Evolutionary conservation across 106 monocot genomes (phyloP), one percentile per base, ranked within the genome.

Genomic region (Dendrobium officinale): DNA sequence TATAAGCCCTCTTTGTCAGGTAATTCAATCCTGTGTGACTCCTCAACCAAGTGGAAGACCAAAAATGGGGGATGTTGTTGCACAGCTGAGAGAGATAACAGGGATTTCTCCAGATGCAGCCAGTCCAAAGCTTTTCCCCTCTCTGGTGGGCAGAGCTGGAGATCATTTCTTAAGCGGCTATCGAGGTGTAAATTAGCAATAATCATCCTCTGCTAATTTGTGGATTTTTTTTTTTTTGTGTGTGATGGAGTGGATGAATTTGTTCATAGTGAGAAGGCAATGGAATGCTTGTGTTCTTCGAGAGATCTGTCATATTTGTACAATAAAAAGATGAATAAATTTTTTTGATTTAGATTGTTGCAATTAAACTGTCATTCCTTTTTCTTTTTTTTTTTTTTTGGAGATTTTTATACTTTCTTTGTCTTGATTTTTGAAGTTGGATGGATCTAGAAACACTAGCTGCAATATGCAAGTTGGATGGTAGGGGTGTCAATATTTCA

Each of bases 141-240:
- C 29, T 90, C 27, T 90, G 90, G 90, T 90, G 90, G 90, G 90
- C 88, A 0, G 88, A 90, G 83, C 86, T 90, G 41, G 88, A 88
- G 73, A 88, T 90, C 56, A 61, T 84, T 33, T 88, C 90, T 33
- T 75, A 75, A 43, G 26, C 11, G 11, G 7, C 48, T 48, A 48
- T 48, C 1, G 72, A 10, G 4, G 16, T 37, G 2, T 29, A 66
- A 26, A 66, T 66, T 66, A 26, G 24, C 10, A 66, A 66, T 66
- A 66, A 66, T 26, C 15, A 66, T 66, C 24, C n/a, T 66, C 64
- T 26, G 4, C 5, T 66, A 26, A 22, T 66, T 66, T 24, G n/a
- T 9, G 24, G n/a, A 22, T 27, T 9, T n/a, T 24, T 24, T 26
- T 27, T 51, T 66, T 9, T 66, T 0, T 22, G 0, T 61, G n/a